Conservation (phyloP, 768 basidiomycete species). For the Austroboletus festivus region DNA sequence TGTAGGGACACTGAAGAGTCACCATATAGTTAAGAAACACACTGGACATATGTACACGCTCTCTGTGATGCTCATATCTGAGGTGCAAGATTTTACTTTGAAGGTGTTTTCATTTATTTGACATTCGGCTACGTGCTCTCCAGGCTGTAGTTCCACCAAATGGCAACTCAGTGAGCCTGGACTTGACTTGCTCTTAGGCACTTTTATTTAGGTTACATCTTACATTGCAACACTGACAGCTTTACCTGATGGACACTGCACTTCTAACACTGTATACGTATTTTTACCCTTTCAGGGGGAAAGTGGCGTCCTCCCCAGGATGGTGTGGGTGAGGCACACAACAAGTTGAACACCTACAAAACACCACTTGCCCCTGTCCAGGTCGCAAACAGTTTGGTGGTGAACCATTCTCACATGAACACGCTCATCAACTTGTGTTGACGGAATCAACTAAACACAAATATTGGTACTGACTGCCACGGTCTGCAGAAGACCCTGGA, state of each 20-base stretch:
- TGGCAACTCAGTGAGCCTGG: constrained; percentile 21
- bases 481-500: too few species aligned
- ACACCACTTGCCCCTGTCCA: constrained; percentile 75
- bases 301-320: not conserved
- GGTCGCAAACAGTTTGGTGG: constrained; percentile 74
- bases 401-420: constrained; percentile 97
- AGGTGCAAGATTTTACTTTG: too few species aligned
- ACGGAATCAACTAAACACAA: constrained; percentile 80
- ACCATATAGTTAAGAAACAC: too few species aligned
- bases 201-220: constrained; percentile 15
- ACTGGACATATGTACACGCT: too few species aligned
- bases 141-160: constrained; percentile 18
- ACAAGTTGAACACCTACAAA: constrained; percentile 59
- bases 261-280: constrained; percentile 8
- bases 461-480: constrained; percentile 82
- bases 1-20: too few species aligned
- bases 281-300: constrained; percentile 1
- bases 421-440: constrained; percentile 83
- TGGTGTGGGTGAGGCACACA: not conserved
- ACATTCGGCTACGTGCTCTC: too few species aligned
- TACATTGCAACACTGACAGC: constrained; percentile 3
- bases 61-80: too few species aligned
- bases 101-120: too few species aligned
- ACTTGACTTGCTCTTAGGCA: constrained; percentile 19
- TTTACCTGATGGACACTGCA: constrained; percentile 16